These are phyloP conservation scores for Hymenoscyphus infarciens DNA, from an alignment of 2,329 filamentous ascomycete species.

Conservation along the genomic window DNA sequence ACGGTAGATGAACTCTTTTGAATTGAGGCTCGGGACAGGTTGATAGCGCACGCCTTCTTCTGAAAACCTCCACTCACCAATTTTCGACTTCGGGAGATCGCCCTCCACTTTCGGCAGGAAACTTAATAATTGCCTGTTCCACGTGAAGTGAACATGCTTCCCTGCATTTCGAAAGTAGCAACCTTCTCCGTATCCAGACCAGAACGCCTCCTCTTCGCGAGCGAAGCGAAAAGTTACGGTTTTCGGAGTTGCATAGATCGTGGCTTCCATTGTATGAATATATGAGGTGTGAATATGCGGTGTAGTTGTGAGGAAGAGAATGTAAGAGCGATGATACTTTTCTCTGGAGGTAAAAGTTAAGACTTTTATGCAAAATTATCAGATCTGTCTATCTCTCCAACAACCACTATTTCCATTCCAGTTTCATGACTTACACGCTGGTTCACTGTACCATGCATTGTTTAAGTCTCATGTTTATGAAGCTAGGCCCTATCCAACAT, in stretches of 20 bases:
- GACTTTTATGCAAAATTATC: neutral
- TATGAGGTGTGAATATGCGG: too few species aligned
- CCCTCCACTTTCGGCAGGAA: too few species aligned
- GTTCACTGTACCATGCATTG: neutral
- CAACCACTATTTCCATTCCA: neutral
- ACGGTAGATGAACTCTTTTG: neutral
- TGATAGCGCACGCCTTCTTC: neutral
- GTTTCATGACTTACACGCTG: neutral
- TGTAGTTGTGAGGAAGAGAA: neutral
- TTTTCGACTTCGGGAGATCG: too few species aligned
- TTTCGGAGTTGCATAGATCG: neutral
- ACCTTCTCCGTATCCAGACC: neutral
- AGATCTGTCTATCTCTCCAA: neutral
- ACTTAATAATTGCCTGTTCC: neutral
- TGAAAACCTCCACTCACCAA: neutral
- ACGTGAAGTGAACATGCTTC: neutral
- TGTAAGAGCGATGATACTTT: neutral
- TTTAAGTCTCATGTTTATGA: neutral
- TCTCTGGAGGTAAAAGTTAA: neutral
- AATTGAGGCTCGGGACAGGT: neutral
- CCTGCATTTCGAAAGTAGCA: neutral
- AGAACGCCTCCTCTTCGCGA: neutral
- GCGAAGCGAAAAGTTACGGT: neutral
- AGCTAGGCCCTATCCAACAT: too few species aligned
- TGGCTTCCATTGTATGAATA: neutral